Evolutionary conservation across 805 yeast genomes (phyloP).

Genomic region (Candida alai): DNA sequence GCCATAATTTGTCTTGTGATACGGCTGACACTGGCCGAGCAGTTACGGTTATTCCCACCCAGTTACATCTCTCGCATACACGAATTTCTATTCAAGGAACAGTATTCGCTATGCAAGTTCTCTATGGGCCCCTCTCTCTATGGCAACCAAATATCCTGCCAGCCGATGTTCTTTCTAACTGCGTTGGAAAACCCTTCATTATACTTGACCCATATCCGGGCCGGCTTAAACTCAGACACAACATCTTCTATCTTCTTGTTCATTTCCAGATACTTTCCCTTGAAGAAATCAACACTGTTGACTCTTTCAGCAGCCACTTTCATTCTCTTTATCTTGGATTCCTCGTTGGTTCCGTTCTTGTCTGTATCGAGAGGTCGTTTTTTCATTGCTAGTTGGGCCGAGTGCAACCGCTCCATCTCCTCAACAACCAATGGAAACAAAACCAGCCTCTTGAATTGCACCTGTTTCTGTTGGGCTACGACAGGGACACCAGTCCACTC

Average conservation of each 20-base stretch:
- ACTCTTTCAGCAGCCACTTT: constrained; percentile 7
- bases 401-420: constrained; percentile 29
- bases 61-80: no score
- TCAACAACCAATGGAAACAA: constrained; percentile 34
- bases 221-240: constrained; percentile 34
- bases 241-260: constrained; percentile 12
- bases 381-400: constrained; percentile 9
- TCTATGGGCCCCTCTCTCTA: constrained; percentile 4
- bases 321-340: constrained; percentile 10
- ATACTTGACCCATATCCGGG: constrained; percentile 74
- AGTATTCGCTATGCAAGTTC: no score
- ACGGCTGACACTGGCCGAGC: no score
- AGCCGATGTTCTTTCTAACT: constrained; percentile 75
- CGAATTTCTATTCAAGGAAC: no score
- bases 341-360: not conserved
- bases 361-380: constrained; percentile 9
- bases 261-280: constrained; percentile 22
- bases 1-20: no score
- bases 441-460: constrained; percentile 28
- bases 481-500: constrained; percentile 14
- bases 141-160: constrained; percentile 61
- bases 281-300: constrained; percentile 39
- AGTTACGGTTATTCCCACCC: no score
- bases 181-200: constrained; percentile 93
- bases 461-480: constrained; percentile 15